These are phyloP conservation scores for Hygrocybe coccinea DNA, from an alignment of 768 basidiomycete genomes.

Conservation along the genomic window DNA sequence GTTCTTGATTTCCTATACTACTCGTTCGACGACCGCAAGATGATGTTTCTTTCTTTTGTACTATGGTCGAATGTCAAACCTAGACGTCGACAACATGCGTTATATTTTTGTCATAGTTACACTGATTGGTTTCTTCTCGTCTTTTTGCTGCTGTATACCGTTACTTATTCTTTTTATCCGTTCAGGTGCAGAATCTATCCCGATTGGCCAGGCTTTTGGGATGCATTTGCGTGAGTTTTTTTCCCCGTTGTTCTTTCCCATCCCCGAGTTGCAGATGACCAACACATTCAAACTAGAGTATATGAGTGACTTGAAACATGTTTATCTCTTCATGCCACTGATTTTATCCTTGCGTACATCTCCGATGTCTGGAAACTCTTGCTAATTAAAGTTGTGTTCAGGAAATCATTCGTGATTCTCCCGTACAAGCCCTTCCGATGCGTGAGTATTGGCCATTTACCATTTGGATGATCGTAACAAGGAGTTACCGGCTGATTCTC, in stretches of 20 bases:
- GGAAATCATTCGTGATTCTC: too few relatives aligned
- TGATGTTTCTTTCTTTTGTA: neutral
- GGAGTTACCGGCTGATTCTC: constrained; percentile 84
- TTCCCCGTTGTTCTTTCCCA: constrained; percentile 1
- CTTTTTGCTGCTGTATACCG: neutral
- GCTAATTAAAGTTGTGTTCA: neutral
- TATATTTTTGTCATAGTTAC: constrained; percentile 84
- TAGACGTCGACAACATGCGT: constrained; percentile 51
- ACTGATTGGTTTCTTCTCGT: constrained; percentile 56
- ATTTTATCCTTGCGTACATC: constrained; percentile 22
- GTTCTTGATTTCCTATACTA: neutral
- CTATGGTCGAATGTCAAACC: constrained; percentile 16
- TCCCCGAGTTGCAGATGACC: constrained; percentile 44
- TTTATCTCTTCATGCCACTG: constrained; percentile 63
- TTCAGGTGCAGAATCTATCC: neutral
- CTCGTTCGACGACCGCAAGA: neutral
- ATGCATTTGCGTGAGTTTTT: neutral
- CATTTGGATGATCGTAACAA: constrained; percentile 51
- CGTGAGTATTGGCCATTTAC: constrained; percentile 33
- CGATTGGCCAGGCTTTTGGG: neutral
- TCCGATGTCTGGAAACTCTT: constrained; percentile 1
- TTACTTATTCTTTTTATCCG: neutral
- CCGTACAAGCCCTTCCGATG: neutral
- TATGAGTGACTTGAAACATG: constrained; percentile 74
- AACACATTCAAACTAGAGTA: constrained; percentile 88